Evolutionary conservation across 2,329 filamentous ascomycete genomes (phyloP), one percentile per base, ranked within the genome.

Genomic region (Penicillium verrucosum): DNA sequence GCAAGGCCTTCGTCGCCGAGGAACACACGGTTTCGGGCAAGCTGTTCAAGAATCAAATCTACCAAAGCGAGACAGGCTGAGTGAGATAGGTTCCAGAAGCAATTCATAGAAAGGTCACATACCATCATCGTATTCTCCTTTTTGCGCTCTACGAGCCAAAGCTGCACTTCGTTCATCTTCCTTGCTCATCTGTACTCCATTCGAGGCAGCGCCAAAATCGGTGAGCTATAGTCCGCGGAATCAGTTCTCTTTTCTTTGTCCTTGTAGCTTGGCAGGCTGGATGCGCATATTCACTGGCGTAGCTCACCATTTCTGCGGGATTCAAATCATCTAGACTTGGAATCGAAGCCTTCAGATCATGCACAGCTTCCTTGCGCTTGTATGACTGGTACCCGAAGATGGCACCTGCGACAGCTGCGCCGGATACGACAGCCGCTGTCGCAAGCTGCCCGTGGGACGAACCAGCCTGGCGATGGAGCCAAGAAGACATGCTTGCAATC

Each of bases 41-140:
- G 83, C 74, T 99, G 94, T 77, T 99, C 94, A 45, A 96, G 83
- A 56, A 97, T 93, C 42, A 99, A 82, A 67, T 94, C 92, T 86
- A 16, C 32, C 61, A n/a, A 54, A 40, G 23, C 3, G 25, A 25
- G 38, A 40, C 12, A 7, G 25, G 9, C 6, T 23, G 21, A 12
- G 36, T 61, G 30, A 54, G 58, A 57, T 38, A 60, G 49, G 36
- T 32, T 58, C 36, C 3, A 27, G 9, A 44, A 36, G n/a, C 9
- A 29, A 18, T 11, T 12, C 25, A 21, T 21, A 30, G 16, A 34
- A 46, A 23, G 9, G 7, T 21, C 34, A 18, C 61, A 48, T 67
- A 82, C 81, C 82, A 63, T 87, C 83, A 70, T 87, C 84, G 60
- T 87, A 88, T 65, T 87, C 84, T 23, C 85, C 85, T 62, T 81